Percentiles rank a stretch among this genome's conserved stretches.
Conservation (phyloP, 495 filamentous ascomycete species). For the Hypomontagnella submonticulosa region DNA sequence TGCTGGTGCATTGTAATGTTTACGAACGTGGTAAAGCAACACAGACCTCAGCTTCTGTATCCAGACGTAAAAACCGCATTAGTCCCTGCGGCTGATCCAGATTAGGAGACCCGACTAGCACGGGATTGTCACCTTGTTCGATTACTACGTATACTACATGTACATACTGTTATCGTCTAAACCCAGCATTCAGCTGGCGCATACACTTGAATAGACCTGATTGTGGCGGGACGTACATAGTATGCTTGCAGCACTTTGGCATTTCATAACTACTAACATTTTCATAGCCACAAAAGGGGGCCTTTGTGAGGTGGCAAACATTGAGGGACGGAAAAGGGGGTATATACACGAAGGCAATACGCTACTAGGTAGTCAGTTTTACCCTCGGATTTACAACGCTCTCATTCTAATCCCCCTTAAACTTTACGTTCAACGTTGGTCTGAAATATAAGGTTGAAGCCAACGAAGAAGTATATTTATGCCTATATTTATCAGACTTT, state of each 20-base stretch:
- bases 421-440: conserved; percentile 10
- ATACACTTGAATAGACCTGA: conserved; percentile 9
- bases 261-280: background rate
- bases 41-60: conserved; percentile 28
- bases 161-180: conserved; percentile 14
- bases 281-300: background rate
- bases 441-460: conserved; percentile 15
- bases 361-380: background rate
- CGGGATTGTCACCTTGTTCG: conserved; percentile 12
- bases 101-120: conserved; percentile 29
- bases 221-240: conserved; percentile 24
- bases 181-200: conserved; percentile 19
- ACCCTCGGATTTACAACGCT: background rate
- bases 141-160: background rate
- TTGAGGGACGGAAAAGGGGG: background rate
- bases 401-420: background rate
- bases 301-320: conserved; percentile 14
- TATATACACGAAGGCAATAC: too few species aligned
- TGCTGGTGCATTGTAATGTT: conserved; percentile 15
- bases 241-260: conserved; percentile 11
- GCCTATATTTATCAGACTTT: conserved; percentile 7
- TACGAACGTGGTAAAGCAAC: conserved; percentile 17
- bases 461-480: conserved; percentile 10
- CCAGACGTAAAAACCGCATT: conserved; percentile 28
- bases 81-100: conserved; percentile 37